Conservation (phyloP, 306 rosid genomes). For the Vigna trinervia region DNA sequence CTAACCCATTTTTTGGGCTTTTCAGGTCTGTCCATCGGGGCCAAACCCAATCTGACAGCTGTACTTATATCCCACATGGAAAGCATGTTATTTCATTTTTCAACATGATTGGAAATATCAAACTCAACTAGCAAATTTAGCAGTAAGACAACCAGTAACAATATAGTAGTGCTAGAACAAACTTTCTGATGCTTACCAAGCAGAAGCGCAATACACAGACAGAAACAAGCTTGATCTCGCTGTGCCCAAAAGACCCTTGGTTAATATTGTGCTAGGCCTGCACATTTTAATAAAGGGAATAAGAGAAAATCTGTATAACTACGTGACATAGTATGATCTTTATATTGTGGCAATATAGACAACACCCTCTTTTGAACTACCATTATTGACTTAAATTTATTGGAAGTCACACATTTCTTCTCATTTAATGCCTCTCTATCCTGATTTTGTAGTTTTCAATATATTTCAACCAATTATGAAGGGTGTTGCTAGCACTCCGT, state of each 20-base stretch:
- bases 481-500: background rate
- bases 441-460: background rate
- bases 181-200: conserved; percentile 68
- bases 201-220: conserved; percentile 84
- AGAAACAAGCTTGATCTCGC: conserved; percentile 97
- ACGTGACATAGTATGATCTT: conserved; percentile 7
- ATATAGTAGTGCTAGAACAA: conserved; percentile 24
- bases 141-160: conserved; percentile 28
- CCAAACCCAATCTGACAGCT: no score
- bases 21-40: no score
- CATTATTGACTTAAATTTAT: background rate
- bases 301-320: background rate
- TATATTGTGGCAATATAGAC: conserved; percentile 10
- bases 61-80: background rate
- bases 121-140: conserved; percentile 13
- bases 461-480: no score
- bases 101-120: conserved; percentile 8
- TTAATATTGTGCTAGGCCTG: conserved; percentile 76
- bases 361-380: background rate
- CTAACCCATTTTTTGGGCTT: no score
- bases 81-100: background rate
- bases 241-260: conserved; percentile 87
- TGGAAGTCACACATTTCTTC: background rate
- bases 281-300: conserved; percentile 43
- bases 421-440: background rate